Percentiles rank a stretch among this genome's conserved stretches.
phyloP scores from a whole-genome alignment of 1,284 basidiomycete species.

The Sanghuangporus weigelae region DNA sequence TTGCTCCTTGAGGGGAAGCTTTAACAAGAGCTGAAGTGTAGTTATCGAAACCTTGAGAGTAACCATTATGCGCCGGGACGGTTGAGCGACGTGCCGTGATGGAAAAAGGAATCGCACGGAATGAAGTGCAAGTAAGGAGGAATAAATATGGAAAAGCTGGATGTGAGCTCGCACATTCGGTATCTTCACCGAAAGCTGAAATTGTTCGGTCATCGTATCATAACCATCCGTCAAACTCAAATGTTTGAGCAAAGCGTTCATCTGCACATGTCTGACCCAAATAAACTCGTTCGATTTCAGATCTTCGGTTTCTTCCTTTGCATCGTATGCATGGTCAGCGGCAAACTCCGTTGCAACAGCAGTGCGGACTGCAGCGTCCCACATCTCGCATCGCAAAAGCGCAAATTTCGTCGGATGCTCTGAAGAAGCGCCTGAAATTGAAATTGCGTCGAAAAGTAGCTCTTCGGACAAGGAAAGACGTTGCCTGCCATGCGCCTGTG shows the following conservation, averaged over 20 bases:
- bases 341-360: constrained; percentile 60
- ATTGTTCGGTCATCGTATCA: background rate
- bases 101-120: constrained; percentile 12
- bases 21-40: constrained; percentile 16
- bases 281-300: constrained; percentile 46
- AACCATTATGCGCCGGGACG: background rate
- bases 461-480: constrained; percentile 57
- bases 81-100: background rate
- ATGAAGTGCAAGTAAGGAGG: constrained; percentile 13
- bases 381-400: constrained; percentile 39
- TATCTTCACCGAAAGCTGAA: constrained; percentile 13
- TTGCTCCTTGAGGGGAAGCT: constrained; percentile 21
- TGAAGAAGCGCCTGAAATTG: constrained; percentile 38
- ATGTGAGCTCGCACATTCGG: constrained; percentile 15
- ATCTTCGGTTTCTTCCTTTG: constrained; percentile 42
- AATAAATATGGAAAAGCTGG: constrained; percentile 16
- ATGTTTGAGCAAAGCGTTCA: constrained; percentile 31
- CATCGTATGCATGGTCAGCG: constrained; percentile 55
- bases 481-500: constrained; percentile 41
- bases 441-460: constrained; percentile 50
- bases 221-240: background rate
- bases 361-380: constrained; percentile 46
- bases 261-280: constrained; percentile 33
- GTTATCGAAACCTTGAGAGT: constrained; percentile 12
- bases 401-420: constrained; percentile 31